A percentile compares a stretch with the other conserved stretches of the same genome.
Conservation (phyloP, 805 yeast species). For the Sungouiella blattae region DNA sequence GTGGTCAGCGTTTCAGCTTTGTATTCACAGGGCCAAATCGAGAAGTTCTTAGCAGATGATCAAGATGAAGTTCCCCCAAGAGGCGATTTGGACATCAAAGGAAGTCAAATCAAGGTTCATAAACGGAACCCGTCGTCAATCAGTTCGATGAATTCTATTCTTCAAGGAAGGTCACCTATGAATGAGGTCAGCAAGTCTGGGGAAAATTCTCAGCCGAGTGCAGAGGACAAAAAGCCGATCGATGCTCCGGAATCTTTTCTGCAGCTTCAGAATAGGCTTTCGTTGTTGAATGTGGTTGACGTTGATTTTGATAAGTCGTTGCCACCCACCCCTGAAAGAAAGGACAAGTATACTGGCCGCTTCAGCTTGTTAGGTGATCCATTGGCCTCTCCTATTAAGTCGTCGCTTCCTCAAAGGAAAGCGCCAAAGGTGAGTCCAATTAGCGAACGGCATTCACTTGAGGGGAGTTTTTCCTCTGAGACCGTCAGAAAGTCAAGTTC, state of each 20-base stretch:
- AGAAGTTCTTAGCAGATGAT: constrained; percentile 11
- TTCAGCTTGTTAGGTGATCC: background rate
- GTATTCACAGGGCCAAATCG: constrained; percentile 12
- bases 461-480: no score
- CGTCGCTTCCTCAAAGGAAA: no score
- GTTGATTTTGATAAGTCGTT: constrained; percentile 14
- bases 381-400: background rate
- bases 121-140: constrained; percentile 10
- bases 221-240: background rate
- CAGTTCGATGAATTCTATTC: constrained; percentile 2
- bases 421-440: background rate
- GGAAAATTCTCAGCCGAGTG: background rate
- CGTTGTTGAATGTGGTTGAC: constrained; percentile 14
- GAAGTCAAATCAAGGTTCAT: constrained; percentile 6
- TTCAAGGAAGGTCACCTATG: background rate
- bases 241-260: background rate
- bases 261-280: constrained; percentile 4
- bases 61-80: constrained; percentile 18
- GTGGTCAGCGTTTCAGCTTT: background rate
- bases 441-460: no score
- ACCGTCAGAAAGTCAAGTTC: background rate
- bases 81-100: constrained; percentile 12
- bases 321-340: constrained; percentile 11
- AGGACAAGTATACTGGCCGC: background rate
- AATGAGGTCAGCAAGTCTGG: background rate